These are phyloP conservation scores for Pleurotus giganteus DNA, from an alignment of 768 basidiomycete genomes.

Conservation along the genomic window DNA sequence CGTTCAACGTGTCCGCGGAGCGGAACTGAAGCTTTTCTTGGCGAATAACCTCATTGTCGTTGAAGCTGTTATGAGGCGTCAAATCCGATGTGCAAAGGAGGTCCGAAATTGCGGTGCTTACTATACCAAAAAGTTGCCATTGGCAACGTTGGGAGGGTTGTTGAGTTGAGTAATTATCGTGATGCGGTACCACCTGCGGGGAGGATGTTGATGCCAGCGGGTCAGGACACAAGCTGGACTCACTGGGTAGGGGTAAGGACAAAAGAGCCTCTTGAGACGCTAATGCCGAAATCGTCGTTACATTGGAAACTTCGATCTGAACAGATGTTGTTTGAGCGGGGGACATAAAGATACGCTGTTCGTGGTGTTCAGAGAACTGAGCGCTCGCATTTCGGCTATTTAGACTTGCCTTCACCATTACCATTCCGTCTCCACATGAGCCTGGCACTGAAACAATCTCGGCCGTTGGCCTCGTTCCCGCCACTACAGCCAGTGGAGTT, in stretches of 20 bases:
- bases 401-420: slow-evolving; percentile 61
- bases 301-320: slow-evolving; percentile 53
- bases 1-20: slow-evolving; percentile 43
- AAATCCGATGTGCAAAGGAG: not conserved
- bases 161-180: slow-evolving; percentile 81
- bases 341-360: slow-evolving; percentile 80
- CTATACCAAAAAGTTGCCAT: slow-evolving; percentile 73
- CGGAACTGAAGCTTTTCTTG: slow-evolving; percentile 68
- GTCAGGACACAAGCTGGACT: slow-evolving; percentile 25
- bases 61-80: slow-evolving; percentile 45
- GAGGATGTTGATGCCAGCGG: slow-evolving; percentile 4
- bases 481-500: slow-evolving; percentile 66
- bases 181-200: slow-evolving; percentile 62
- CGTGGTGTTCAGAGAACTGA: slow-evolving; percentile 7
- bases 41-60: slow-evolving; percentile 60
- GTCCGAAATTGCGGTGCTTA: slow-evolving; percentile 31
- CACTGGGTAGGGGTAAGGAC: slow-evolving; percentile 61
- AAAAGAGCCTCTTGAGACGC: slow-evolving; percentile 66
- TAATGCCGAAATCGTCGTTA: slow-evolving; percentile 77
- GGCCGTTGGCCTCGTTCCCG: slow-evolving; percentile 59
- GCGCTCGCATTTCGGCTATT: not conserved
- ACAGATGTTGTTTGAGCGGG: slow-evolving; percentile 60
- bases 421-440: slow-evolving; percentile 75
- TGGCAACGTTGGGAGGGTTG: slow-evolving; percentile 61
- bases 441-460: slow-evolving; percentile 70